Evolutionary conservation across 2,329 filamentous ascomycete genomes (phyloP), one percentile per base, ranked within the genome.

Genomic region (Didymellaceae sp.): DNA sequence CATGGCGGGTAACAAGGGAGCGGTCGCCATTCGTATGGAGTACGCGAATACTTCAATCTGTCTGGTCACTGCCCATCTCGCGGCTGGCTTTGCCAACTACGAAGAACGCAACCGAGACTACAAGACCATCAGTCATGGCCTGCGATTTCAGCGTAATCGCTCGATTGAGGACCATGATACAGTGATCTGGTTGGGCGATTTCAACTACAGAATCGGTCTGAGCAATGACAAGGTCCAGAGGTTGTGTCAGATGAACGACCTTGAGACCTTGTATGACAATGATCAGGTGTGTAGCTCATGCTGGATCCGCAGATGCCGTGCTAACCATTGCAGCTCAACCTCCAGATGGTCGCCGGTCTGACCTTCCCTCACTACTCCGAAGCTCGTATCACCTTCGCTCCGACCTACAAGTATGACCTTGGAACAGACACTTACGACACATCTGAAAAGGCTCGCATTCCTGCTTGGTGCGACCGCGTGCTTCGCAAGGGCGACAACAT

Each of bases 1-100:
- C 5, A 96, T 99, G 81, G 93, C 92, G 21, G 94, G 94, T 17
- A 99, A 99, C 77, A 99, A 99, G 76, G 94, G 94, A 14, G 94
- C 94, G 1, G 95, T 97, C 40, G 94, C 92, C 2, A 97, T 99
- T 63, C 88, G 94, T 4, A 89, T 99, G 74, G 93, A 97, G 57
- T 97, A 91, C 66, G 92, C 90, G 21, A 95, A 89, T 67, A 97
- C 93, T 2, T 89, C 89, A 2, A 84, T 99, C 21, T 97, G 94
- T 72, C 93, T 99, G 56, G 90, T 99, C 20, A 99, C 94, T 17
- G 94, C 94, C 16, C 94, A 99, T 82, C 77, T 99, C 70, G 94
- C 94, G 22, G 94, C 94, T 49, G 94, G 94, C 0, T 97, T 97
- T 73, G 85, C 90, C 57, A 99, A 99, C 68, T 97, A 97, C 68